Conservation (phyloP, 306 rosid genomes). For the Phaseolus lunatus region DNA sequence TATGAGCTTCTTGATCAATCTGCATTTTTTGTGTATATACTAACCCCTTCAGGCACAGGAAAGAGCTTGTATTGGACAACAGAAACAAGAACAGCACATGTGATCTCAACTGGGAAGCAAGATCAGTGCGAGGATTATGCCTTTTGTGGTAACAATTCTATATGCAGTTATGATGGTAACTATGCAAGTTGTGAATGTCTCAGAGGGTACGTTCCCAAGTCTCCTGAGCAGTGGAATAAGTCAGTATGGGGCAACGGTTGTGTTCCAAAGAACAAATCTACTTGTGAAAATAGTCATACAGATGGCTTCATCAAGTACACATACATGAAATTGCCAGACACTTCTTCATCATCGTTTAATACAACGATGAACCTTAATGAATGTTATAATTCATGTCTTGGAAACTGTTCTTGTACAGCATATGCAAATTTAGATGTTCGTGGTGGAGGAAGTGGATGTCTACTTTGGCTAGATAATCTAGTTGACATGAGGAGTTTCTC, state of each 20-base stretch:
- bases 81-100: no score
- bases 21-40: no score
- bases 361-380: constrained; percentile 16
- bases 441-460: constrained; percentile 40
- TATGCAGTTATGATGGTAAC: neutral
- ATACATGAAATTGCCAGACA: constrained; percentile 39
- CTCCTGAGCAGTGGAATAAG: neutral
- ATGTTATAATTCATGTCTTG: constrained; percentile 31
- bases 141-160: constrained; percentile 6
- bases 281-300: neutral
- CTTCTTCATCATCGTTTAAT: constrained; percentile 37
- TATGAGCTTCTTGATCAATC: neutral
- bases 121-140: constrained; percentile 33
- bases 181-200: constrained; percentile 14
- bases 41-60: no score
- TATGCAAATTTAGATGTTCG: constrained; percentile 28
- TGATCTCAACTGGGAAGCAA: no score
- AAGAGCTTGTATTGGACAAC: no score
- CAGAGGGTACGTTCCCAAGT: constrained; percentile 18
- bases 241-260: neutral
- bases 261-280: neutral
- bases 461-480: constrained; percentile 42
- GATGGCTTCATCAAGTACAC: constrained; percentile 22
- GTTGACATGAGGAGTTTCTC: constrained; percentile 30
- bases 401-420: constrained; percentile 44